Base-by-base conservation (phyloP, 2,329 filamentous ascomycete species). In the Penicillium sp. region DNA sequence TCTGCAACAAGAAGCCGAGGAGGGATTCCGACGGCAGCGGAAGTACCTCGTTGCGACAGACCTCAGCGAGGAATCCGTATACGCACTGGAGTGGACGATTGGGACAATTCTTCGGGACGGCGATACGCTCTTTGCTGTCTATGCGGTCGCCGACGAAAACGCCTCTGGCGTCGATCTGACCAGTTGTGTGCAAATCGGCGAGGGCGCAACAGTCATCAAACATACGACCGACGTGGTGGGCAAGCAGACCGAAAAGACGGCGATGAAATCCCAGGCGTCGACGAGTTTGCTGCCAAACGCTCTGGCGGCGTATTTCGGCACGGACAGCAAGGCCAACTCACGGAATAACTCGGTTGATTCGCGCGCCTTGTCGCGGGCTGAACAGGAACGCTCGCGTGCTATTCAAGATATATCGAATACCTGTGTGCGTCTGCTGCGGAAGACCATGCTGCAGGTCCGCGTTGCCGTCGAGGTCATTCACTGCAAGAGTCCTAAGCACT, bases 31-130 rank as follows among this genome's bases (percentile, higher is more conserved):
- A 50, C 84, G 89, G 53, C 83, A 93, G 59, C 84, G 94, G 53
- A 95, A 94, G 66, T 99, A 97, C 69, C 78, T 99, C 16, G 91
- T 97, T n/a, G 93, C 94, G 3, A 97, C 91, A 0, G 94, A 99
- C 72, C 77, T 97, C 3, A 97, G 92, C 64, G 90, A 94, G 38
- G 94, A 99, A 75, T 92, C 93, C 4, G 90, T 90, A 6, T 95
- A 97, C 71, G 94, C 94, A 1, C 80, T 99, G 30, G 94, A 99
- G 71, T 99, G 94, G 94, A 94, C 93, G 0, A 92, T 99, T 56
- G 94, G 94, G 7, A 97, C 93, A 0, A 91, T 97, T 5, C 79
- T 99, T 28, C 84, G 94, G 49, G 92, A 97, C 64, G 94, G 94
- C 7, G 94, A 99, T 69, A 97, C 93, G 0, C 80, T 99, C 35